These are phyloP conservation scores for Leavenworthia alabamica DNA, from an alignment of 345 rosid species.

Conservation along the genomic window DNA sequence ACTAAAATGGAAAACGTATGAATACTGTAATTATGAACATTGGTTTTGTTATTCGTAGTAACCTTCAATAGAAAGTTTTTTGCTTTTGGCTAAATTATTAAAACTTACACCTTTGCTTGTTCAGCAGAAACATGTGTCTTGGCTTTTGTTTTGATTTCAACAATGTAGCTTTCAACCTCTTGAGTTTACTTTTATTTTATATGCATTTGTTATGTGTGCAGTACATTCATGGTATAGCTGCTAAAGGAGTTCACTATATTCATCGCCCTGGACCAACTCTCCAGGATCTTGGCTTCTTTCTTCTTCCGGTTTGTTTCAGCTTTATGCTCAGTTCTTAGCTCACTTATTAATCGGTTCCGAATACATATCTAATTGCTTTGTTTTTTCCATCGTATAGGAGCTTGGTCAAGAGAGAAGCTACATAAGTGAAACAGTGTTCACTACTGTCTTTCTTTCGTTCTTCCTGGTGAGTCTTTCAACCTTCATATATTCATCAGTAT, in stretches of 20 bases:
- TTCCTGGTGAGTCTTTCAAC: slow-evolving; percentile 52
- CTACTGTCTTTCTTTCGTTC: slow-evolving; percentile 57
- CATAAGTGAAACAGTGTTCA: slow-evolving; percentile 83
- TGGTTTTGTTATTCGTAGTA: slow-evolving; percentile 27
- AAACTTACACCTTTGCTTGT: not conserved
- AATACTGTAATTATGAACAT: slow-evolving; percentile 34
- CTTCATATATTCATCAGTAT: not conserved
- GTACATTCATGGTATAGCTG: slow-evolving; percentile 63
- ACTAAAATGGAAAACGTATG: slow-evolving; percentile 15
- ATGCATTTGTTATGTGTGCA: slow-evolving; percentile 15
- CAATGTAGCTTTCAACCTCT: not conserved
- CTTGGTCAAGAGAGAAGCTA: slow-evolving; percentile 91
- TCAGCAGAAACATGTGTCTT: not conserved
- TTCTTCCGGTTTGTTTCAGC: slow-evolving; percentile 69
- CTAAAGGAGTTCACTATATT: slow-evolving; percentile 88
- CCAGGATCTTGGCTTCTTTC: slow-evolving; percentile 78
- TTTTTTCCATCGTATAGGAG: slow-evolving; percentile 45
- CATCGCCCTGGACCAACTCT: slow-evolving; percentile 83
- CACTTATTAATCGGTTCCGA: not conserved
- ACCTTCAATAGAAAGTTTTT: slow-evolving; percentile 26
- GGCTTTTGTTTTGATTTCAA: not conserved
- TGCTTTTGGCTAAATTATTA: not conserved
- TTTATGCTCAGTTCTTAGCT: not conserved
- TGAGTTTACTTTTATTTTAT: not conserved
- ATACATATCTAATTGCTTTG: slow-evolving; percentile 8